Conservation (phyloP, 805 yeast genomes). For the Hanseniaspora meyeri region DNA sequence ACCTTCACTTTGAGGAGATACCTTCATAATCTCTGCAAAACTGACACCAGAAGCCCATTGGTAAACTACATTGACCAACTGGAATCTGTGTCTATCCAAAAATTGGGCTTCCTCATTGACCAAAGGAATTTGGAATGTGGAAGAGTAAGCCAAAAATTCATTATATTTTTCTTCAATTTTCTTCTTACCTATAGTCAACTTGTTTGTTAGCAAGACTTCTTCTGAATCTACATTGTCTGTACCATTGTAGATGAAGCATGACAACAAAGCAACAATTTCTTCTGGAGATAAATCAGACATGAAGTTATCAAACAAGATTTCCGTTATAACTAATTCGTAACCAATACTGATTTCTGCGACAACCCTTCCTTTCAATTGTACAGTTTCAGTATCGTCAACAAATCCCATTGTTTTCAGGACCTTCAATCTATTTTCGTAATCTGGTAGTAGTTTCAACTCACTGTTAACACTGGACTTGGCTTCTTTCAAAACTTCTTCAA, state of each 20-base stretch:
- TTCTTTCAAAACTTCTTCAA: constrained; percentile 28
- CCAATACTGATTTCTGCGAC: constrained; percentile 90
- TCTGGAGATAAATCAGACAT: constrained; percentile 87
- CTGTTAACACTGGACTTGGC: constrained; percentile 52
- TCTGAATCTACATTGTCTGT: constrained; percentile 48
- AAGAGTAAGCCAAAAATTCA: constrained; percentile 47
- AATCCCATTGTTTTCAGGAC: constrained; percentile 72
- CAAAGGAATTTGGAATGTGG: constrained; percentile 55
- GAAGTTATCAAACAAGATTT: constrained; percentile 79
- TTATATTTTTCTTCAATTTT: constrained; percentile 62
- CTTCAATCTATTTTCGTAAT: constrained; percentile 75
- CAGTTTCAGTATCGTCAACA: constrained; percentile 61
- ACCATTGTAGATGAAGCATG: constrained; percentile 90
- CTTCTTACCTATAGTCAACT: constrained; percentile 58
- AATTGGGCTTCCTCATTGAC: constrained; percentile 80
- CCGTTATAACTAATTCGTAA: constrained; percentile 81
- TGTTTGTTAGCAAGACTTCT: constrained; percentile 54
- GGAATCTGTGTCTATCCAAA: constrained; percentile 72
- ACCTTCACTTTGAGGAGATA: constrained; percentile 88
- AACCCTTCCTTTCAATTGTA: constrained; percentile 71
- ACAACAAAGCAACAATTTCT: constrained; percentile 87
- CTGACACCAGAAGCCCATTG: constrained; percentile 97
- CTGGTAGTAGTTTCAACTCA: constrained; percentile 80
- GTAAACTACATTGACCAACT: constrained; percentile 82
- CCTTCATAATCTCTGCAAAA: constrained; percentile 79